These are phyloP conservation scores for Geopyxis carbonaria DNA, from an alignment of 495 filamentous ascomycete genomes.

Conservation along the genomic window DNA sequence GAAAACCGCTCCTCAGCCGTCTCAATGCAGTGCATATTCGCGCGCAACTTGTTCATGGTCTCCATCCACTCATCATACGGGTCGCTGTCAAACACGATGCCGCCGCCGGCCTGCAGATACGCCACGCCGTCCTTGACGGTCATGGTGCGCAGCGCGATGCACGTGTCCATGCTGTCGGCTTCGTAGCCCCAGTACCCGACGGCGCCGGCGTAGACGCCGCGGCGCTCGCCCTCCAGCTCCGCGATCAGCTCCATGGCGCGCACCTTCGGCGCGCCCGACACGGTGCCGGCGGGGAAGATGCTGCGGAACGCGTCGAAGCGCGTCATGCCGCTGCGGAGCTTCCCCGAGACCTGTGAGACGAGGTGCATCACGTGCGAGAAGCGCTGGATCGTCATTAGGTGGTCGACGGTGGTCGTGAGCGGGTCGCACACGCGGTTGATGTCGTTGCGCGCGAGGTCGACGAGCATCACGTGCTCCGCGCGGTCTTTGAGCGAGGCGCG, in stretches of 20 bases:
- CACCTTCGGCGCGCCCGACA: slow-evolving; percentile 88
- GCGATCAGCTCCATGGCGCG: slow-evolving; percentile 92
- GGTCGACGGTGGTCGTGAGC: slow-evolving; percentile 67
- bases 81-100: slow-evolving; percentile 93
- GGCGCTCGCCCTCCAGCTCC: slow-evolving; percentile 81
- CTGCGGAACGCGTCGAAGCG: slow-evolving; percentile 90
- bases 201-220: slow-evolving; percentile 91
- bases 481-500: slow-evolving; percentile 74
- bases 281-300: slow-evolving; percentile 91
- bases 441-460: slow-evolving; percentile 94
- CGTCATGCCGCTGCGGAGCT: slow-evolving; percentile 63
- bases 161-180: slow-evolving; percentile 92
- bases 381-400: slow-evolving; percentile 86
- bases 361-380: slow-evolving; percentile 97
- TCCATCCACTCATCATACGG: slow-evolving; percentile 88
- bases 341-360: slow-evolving; percentile 82
- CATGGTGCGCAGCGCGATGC: slow-evolving; percentile 96
- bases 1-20: slow-evolving; percentile 64
- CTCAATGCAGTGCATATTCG: slow-evolving; percentile 72
- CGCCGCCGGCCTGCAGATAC: slow-evolving; percentile 84
- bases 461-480: slow-evolving; percentile 96
- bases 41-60: slow-evolving; percentile 90
- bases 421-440: slow-evolving; percentile 93
- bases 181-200: slow-evolving; percentile 78
- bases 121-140: slow-evolving; percentile 76